Evolutionary conservation across 805 yeast species (phyloP).

Genomic region (Priceomyces carsonii): DNA sequence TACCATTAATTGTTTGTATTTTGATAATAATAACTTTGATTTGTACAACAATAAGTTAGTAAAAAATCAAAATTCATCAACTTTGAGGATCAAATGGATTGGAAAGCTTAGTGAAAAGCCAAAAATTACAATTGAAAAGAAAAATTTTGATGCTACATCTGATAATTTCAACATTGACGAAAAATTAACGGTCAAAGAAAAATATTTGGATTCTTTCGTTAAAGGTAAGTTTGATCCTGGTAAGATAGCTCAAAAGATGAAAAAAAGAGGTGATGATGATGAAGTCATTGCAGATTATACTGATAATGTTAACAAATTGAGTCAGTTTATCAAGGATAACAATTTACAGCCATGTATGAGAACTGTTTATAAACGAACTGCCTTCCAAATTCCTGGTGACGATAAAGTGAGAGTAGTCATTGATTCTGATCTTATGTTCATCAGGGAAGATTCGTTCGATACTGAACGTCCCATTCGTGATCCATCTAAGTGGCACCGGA

Average conservation of each 20-base stretch:
- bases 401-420: conserved; percentile 87
- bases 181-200: conserved; percentile 73
- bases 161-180: conserved; percentile 60
- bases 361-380: conserved; percentile 86
- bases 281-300: conserved; percentile 53
- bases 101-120: conserved; percentile 79
- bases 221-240: conserved; percentile 48
- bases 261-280: conserved; percentile 58
- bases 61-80: conserved; percentile 67
- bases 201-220: conserved; percentile 74
- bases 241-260: conserved; percentile 60
- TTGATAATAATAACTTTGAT: conserved; percentile 82
- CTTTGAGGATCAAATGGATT: conserved; percentile 87
- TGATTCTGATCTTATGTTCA: conserved; percentile 83
- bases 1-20: conserved; percentile 79
- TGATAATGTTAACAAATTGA: conserved; percentile 58
- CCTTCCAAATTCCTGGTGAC: conserved; percentile 98
- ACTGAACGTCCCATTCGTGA: conserved; percentile 84
- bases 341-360: conserved; percentile 84
- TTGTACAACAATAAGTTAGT: conserved; percentile 82
- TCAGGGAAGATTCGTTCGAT: conserved; percentile 90
- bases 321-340: conserved; percentile 60
- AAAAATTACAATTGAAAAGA: conserved; percentile 80
- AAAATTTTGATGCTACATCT: conserved; percentile 57
- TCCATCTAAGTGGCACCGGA: conserved; percentile 87